Conservation (phyloP, 2,329 filamentous ascomycete genomes). For the Septoria petroselini region DNA sequence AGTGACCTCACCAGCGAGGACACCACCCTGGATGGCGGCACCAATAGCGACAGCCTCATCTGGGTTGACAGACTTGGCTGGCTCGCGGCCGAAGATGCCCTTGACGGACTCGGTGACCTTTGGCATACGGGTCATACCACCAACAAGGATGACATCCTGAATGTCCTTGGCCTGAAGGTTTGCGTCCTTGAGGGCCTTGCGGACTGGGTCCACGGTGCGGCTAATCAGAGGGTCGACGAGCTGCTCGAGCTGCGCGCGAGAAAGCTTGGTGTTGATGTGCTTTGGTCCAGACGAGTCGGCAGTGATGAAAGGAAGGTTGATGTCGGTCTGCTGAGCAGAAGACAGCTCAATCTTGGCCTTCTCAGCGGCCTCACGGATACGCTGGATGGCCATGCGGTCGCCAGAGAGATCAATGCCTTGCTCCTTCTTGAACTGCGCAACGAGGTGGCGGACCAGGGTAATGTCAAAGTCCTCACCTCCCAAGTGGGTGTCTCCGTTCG, state of each 20-base stretch:
- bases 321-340: constrained; percentile 90
- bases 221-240: constrained; percentile 86
- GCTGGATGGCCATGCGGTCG: constrained; percentile 98
- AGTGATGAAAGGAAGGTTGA: constrained; percentile 98
- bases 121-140: constrained; percentile 99
- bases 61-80: constrained; percentile 97
- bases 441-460: constrained; percentile 85
- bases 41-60: constrained; percentile 97
- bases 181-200: constrained; percentile 96
- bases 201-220: constrained; percentile 84
- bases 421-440: constrained; percentile 95
- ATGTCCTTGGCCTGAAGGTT: constrained; percentile 88
- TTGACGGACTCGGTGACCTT: constrained; percentile 96
- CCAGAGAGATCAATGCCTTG: constrained; percentile 82
- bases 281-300: constrained; percentile 92
- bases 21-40: constrained; percentile 94
- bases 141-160: constrained; percentile 95
- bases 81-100: constrained; percentile 92
- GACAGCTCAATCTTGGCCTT: constrained; percentile 99
- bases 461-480: constrained; percentile 99
- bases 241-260: constrained; percentile 85
- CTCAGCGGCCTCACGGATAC: constrained; percentile 97
- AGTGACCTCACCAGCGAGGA: constrained; percentile 93
- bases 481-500: constrained; percentile 97
- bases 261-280: constrained; percentile 97